Percentiles rank a stretch among this genome's conserved stretches.
Evolutionary conservation across 2,329 filamentous ascomycete genomes (phyloP).

Genomic region (Stenocarpella maydis): DNA sequence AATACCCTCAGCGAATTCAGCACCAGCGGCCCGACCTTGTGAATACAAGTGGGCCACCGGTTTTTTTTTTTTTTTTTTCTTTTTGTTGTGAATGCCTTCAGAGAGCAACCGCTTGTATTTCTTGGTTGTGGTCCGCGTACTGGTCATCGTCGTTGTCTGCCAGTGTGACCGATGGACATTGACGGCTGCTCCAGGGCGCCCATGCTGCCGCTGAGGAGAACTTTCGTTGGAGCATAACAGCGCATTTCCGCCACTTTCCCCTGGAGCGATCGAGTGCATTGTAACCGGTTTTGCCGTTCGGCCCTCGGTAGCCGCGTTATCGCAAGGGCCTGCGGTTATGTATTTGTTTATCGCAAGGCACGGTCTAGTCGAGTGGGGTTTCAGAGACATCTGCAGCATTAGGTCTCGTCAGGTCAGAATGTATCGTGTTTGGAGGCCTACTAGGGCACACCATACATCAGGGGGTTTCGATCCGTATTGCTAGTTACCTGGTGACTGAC

Average conservation of each 20-base stretch:
- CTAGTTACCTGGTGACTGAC: background rate
- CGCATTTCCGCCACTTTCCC: background rate
- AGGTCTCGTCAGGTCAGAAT: conserved; percentile 2
- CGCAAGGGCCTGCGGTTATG: background rate
- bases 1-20: background rate
- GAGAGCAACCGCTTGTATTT: background rate
- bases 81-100: background rate
- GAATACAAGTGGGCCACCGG: background rate
- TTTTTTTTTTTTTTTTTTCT: too few species aligned
- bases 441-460: background rate
- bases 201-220: background rate
- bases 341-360: background rate
- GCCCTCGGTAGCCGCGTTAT: background rate
- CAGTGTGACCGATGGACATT: background rate
- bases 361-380: background rate
- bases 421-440: background rate
- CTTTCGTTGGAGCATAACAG: background rate
- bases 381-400: conserved; percentile 3
- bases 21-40: conserved; percentile 1
- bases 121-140: background rate
- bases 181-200: background rate
- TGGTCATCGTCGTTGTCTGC: background rate
- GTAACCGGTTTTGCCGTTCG: background rate
- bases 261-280: background rate
- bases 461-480: background rate